Base-by-base conservation (phyloP, 495 filamentous ascomycete genomes). In the Lentithecium fluviatile region DNA sequence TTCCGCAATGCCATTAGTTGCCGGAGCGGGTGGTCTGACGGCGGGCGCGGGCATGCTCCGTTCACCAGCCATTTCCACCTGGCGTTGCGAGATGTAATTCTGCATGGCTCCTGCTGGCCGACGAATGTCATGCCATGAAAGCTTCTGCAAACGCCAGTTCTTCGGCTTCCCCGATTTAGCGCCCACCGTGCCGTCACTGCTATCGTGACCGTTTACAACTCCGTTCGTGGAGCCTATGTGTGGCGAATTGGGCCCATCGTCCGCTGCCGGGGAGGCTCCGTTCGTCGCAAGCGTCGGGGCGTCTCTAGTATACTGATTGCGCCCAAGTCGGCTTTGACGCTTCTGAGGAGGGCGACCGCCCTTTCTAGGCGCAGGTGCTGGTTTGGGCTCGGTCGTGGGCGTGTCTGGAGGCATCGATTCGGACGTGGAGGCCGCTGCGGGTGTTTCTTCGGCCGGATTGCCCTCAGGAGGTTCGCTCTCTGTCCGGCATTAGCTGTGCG, bases 111-210 rank as follows among this genome's bases (percentile, higher is more conserved):
- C 83, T 2, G 91, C 91, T 7, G 89, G 83, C 59, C 88, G 82
- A 74, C 90, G 91, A 88, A 97, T 94, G 64, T 97, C 92, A 58
- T 86, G 87, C 85, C 97, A 88, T 25, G 83, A 93, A 48, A 91
- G 84, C 70, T 88, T 90, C 64, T 83, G 86, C 19, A 77, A 74
- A 50, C 80, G 83, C 34, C 76, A 77, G 17, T 69, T 59, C 58
- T 69, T 69, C 21, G 74, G 66, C 19, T 81, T 79, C 15, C 71
- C 70, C 19, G 36, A 26, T 37, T 60, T 70, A 29, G 58, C 63
- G 5, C 61, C 54, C 11, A 23, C 48, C 3, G 64, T 60, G 19
- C 68, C 59, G 34, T 71, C 71, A 49, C 68, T 70, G 45, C 66
- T 70, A 15, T 71, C 71, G 58, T 69, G 65, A 15, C 66, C 65